A percentile compares a stretch with the other conserved stretches of the same genome.
These are phyloP conservation scores for Solanum hybrid DNA, from an alignment of 305 asterid genomes.

Conservation along the genomic window DNA sequence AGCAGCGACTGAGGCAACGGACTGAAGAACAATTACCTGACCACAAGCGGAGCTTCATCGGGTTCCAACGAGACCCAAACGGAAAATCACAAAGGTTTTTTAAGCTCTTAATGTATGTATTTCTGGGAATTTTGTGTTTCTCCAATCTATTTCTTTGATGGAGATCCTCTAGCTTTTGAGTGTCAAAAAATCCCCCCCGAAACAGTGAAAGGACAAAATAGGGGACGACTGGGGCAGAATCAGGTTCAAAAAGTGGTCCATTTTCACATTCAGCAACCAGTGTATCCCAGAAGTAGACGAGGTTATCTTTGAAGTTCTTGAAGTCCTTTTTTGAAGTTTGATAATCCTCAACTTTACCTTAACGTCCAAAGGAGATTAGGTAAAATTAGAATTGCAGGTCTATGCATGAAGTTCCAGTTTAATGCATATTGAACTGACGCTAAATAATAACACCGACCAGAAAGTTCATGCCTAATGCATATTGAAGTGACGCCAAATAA, in stretches of 20 bases:
- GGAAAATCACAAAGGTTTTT: no score
- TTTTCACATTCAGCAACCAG: constrained; percentile 84
- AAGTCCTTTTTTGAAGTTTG: constrained; percentile 83
- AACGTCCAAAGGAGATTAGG: constrained; percentile 26
- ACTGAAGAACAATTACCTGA: no score
- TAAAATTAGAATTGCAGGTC: constrained; percentile 11
- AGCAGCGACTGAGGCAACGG: no score
- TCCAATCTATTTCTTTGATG: no score
- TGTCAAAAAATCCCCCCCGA: no score
- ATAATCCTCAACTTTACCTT: constrained; percentile 93
- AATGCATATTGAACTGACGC: not conserved
- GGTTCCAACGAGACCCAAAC: no score
- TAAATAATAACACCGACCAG: not conserved
- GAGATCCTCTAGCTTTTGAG: no score
- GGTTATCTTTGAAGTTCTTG: constrained; percentile 87
- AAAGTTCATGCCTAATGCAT: not conserved
- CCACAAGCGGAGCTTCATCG: no score
- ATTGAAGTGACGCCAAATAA: not conserved
- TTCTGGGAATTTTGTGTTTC: no score
- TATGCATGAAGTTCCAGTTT: not conserved
- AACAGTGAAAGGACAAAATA: no score
- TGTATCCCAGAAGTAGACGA: constrained; percentile 72
- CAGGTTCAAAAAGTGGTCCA: constrained; percentile 91
- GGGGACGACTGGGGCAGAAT: no score
- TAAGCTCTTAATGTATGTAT: no score